These are phyloP conservation scores for Lenwebbia sp. DNA, from an alignment of 345 rosid species.

Conservation along the genomic window DNA sequence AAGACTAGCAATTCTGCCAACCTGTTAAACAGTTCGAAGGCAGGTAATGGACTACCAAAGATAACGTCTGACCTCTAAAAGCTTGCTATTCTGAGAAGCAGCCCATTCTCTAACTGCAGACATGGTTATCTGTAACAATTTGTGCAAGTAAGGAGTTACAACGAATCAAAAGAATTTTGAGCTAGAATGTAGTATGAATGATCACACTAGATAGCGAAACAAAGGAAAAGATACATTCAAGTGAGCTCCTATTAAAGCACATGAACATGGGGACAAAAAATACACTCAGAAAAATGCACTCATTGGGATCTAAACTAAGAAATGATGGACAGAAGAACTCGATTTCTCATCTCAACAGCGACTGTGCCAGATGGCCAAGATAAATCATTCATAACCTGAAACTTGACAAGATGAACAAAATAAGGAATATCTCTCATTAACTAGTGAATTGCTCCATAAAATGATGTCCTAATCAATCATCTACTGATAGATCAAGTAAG, in stretches of 20 bases:
- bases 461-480: background rate
- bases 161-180: constrained; percentile 4
- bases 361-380: background rate
- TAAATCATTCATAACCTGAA: background rate
- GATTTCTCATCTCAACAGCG: background rate
- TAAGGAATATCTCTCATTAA: background rate
- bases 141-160: background rate
- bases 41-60: background rate
- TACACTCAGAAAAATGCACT: background rate
- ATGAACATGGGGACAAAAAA: background rate
- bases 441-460: background rate
- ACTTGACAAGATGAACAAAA: background rate
- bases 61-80: constrained; percentile 53
- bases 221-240: background rate
- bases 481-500: background rate
- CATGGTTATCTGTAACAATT: constrained; percentile 69
- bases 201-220: background rate
- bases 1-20: background rate
- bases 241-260: background rate
- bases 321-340: background rate
- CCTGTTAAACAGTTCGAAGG: background rate
- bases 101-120: constrained; percentile 99
- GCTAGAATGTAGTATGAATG: background rate
- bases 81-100: constrained; percentile 80
- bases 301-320: background rate